These are phyloP conservation scores for Pyrus communis DNA, from an alignment of 306 rosid species.

Conservation along the genomic window DNA sequence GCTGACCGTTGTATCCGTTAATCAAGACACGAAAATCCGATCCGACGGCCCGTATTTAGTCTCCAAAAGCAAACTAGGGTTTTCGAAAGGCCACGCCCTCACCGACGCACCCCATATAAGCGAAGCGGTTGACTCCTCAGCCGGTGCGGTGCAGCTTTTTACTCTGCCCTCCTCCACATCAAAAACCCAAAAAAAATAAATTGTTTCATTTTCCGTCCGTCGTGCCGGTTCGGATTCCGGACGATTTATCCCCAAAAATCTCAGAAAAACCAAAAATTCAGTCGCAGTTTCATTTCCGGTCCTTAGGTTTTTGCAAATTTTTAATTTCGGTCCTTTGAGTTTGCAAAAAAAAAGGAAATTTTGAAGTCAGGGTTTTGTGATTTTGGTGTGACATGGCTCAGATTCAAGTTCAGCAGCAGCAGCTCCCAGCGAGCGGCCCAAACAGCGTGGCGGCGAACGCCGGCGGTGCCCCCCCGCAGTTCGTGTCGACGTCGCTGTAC, in stretches of 20 bases:
- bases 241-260: neutral
- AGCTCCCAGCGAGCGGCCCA: conserved; percentile 24
- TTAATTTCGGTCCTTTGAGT: neutral
- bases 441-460: conserved; percentile 25
- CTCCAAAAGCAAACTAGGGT: conserved; percentile 32
- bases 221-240: neutral
- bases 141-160: conserved; percentile 51
- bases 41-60: conserved; percentile 17
- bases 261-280: neutral
- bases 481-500: conserved; percentile 53
- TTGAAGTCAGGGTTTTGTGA: neutral
- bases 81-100: neutral
- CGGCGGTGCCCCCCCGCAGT: conserved; percentile 26
- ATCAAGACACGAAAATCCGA: neutral
- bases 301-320: conserved; percentile 6
- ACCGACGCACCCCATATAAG: conserved; percentile 20
- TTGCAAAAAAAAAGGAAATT: neutral
- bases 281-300: neutral
- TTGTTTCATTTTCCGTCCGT: neutral
- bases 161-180: conserved; percentile 51
- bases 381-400: conserved; percentile 47
- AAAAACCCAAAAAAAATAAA: conserved; percentile 19
- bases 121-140: neutral
- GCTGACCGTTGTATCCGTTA: conserved; percentile 1
- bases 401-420: conserved; percentile 67